Evolutionary conservation across 2,329 filamentous ascomycete species (phyloP).

Genomic region (Ophiostoma australiae): DNA sequence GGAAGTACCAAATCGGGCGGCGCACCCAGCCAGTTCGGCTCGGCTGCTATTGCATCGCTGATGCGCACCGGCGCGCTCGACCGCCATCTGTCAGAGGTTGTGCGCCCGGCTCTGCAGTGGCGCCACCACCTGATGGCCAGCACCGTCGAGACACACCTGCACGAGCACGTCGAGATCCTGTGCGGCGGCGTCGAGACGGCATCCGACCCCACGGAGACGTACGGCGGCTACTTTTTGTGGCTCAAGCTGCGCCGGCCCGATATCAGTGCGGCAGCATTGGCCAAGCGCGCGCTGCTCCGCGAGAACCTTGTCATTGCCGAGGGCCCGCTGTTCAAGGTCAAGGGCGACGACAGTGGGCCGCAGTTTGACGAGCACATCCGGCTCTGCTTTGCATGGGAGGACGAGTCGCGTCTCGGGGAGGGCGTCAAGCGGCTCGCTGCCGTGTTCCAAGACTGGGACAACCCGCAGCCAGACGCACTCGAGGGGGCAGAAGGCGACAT

Average conservation of each 20-base stretch:
- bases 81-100: slow-evolving; percentile 39
- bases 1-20: slow-evolving; percentile 54
- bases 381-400: slow-evolving; percentile 69
- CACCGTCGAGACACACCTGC: slow-evolving; percentile 56
- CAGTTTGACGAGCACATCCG: slow-evolving; percentile 58
- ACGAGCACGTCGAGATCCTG: slow-evolving; percentile 54
- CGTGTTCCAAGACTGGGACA: slow-evolving; percentile 27
- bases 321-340: slow-evolving; percentile 65
- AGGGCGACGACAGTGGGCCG: slow-evolving; percentile 49
- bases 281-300: slow-evolving; percentile 51
- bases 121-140: slow-evolving; percentile 50
- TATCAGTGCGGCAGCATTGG: slow-evolving; percentile 52
- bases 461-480: neutral
- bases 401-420: slow-evolving; percentile 58
- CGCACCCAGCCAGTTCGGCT: slow-evolving; percentile 47
- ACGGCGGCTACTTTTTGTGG: slow-evolving; percentile 87
- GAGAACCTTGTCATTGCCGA: slow-evolving; percentile 64
- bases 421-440: slow-evolving; percentile 50
- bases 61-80: slow-evolving; percentile 44
- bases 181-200: slow-evolving; percentile 29
- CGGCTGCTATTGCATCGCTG: slow-evolving; percentile 48
- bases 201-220: slow-evolving; percentile 41
- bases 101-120: slow-evolving; percentile 45
- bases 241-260: slow-evolving; percentile 52
- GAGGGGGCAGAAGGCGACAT: neutral